Percentiles rank a stretch among this genome's conserved stretches.
Evolutionary conservation across 129 eudicot species (phyloP).

Genomic region (Ambrosia artemisiifolia): DNA sequence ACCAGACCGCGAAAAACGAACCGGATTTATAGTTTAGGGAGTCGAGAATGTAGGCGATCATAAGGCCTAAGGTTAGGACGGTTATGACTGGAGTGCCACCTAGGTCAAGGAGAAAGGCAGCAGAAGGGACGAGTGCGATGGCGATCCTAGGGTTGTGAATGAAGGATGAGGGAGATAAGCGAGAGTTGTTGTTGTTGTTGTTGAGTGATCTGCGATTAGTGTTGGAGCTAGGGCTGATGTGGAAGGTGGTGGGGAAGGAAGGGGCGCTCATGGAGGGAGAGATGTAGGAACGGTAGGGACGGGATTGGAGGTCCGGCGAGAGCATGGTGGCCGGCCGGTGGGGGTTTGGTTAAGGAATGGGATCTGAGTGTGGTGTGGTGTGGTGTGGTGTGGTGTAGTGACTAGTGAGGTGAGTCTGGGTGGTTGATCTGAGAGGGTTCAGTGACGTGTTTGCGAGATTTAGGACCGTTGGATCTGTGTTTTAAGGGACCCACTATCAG

Average conservation of each 20-base stretch:
- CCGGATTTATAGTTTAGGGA: constrained; percentile 76
- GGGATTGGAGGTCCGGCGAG: constrained; percentile 90
- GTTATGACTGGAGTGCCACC: constrained; percentile 90
- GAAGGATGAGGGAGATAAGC: constrained; percentile 58
- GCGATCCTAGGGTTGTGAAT: constrained; percentile 76
- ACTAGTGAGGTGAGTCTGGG: constrained; percentile 10
- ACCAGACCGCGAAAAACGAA: constrained; percentile 88
- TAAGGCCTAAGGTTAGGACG: constrained; percentile 62
- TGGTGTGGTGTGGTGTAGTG: constrained; percentile 18
- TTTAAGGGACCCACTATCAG: constrained; percentile 20
- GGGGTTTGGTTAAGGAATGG: constrained; percentile 22
- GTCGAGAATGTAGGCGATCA: constrained; percentile 86
- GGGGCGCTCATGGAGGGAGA: constrained; percentile 71
- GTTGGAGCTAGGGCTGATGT: too few species aligned
- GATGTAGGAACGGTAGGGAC: constrained; percentile 73
- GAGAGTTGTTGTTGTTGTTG: too few species aligned
- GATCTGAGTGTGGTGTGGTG: constrained; percentile 26
- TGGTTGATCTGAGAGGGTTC: constrained; percentile 23
- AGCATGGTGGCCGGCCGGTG: constrained; percentile 61
- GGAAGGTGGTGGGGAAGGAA: constrained; percentile 51
- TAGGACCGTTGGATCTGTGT: constrained; percentile 29
- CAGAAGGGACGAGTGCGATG: constrained; percentile 73
- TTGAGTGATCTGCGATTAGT: constrained; percentile 43
- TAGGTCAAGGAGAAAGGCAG: constrained; percentile 82
- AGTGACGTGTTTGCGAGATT: constrained; percentile 33